Evolutionary conservation across 2,329 filamentous ascomycete species (phyloP).

Genomic region (Elsinoe australis): DNA sequence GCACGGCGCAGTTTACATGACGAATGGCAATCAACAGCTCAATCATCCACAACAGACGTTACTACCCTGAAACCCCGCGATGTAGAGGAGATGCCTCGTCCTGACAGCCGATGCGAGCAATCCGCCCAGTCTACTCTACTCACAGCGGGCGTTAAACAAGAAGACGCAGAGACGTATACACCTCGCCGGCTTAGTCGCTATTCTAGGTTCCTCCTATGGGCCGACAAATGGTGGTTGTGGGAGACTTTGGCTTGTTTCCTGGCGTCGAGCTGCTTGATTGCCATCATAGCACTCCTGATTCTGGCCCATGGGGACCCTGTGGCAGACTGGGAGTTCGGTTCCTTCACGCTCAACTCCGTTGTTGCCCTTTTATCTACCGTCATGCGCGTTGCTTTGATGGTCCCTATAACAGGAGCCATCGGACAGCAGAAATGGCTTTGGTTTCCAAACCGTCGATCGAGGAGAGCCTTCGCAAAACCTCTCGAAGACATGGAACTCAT

Average conservation of each 20-base stretch:
- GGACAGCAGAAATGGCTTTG: conserved; percentile 23
- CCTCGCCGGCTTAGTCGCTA: too few species aligned
- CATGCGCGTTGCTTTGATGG: conserved; percentile 19
- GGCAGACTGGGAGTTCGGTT: conserved; percentile 18
- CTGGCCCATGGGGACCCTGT: conserved; percentile 19
- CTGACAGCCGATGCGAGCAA: too few species aligned
- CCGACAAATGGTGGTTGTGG: conserved; percentile 21
- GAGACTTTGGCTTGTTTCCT: conserved; percentile 20
- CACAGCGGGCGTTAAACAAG: too few species aligned
- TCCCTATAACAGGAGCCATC: conserved; percentile 21
- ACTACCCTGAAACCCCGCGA: too few species aligned
- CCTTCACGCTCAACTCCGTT: conserved; percentile 22
- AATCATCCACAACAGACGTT: too few species aligned
- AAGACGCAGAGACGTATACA: too few species aligned
- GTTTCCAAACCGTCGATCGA: conserved; percentile 16
- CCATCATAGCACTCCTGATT: conserved; percentile 18
- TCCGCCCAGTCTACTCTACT: too few species aligned
- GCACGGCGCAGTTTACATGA: too few species aligned
- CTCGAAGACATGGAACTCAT: conserved; percentile 20
- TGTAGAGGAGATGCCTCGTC: too few species aligned
- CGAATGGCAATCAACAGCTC: too few species aligned
- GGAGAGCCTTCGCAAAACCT: conserved; percentile 3
- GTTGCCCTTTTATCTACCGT: conserved; percentile 19
- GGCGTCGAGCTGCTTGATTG: conserved; percentile 18
- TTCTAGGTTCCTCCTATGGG: neutral